Conservation (phyloP, 371 early-diverging fungal genomes). For the Apophysomyces trapeziformis region DNA sequence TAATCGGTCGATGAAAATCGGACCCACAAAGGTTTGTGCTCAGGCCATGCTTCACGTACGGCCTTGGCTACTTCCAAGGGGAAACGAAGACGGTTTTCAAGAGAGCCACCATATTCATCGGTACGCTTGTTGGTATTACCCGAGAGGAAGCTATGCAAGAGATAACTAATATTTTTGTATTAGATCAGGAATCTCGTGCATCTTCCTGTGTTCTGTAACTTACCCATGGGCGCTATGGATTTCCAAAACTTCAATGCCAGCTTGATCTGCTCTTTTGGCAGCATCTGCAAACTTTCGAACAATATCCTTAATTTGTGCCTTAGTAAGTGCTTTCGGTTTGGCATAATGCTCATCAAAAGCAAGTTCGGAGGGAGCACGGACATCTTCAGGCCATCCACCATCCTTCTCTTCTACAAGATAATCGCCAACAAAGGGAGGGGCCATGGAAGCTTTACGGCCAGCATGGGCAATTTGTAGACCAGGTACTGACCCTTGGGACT, state of each 20-base stretch:
- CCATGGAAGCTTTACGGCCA: constrained; percentile 79
- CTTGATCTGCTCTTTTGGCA: constrained; percentile 66
- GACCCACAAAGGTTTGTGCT: constrained; percentile 73
- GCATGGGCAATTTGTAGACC: constrained; percentile 86
- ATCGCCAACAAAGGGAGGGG: constrained; percentile 59
- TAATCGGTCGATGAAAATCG: constrained; percentile 70
- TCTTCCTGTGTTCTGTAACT: constrained; percentile 65
- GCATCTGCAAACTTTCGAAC: constrained; percentile 66
- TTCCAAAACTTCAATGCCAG: constrained; percentile 83
- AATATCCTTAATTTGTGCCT: constrained; percentile 63
- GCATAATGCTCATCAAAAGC: constrained; percentile 39
- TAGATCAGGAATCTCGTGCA: constrained; percentile 37
- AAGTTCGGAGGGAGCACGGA: constrained; percentile 64
- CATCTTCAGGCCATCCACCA: constrained; percentile 73
- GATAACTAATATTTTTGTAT: constrained; percentile 51
- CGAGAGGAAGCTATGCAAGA: constrained; percentile 70
- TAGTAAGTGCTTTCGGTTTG: constrained; percentile 61
- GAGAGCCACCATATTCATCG: constrained; percentile 81
- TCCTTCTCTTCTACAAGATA: constrained; percentile 62
- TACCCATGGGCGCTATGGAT: constrained; percentile 72
- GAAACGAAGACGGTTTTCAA: constrained; percentile 78
- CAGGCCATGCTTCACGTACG: constrained; percentile 66
- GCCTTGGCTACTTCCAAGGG: constrained; percentile 56
- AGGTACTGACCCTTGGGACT: constrained; percentile 61
- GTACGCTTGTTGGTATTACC: constrained; percentile 79